Conservation (phyloP, 2,329 filamentous ascomycete genomes). For the Colletotrichum sp. region DNA sequence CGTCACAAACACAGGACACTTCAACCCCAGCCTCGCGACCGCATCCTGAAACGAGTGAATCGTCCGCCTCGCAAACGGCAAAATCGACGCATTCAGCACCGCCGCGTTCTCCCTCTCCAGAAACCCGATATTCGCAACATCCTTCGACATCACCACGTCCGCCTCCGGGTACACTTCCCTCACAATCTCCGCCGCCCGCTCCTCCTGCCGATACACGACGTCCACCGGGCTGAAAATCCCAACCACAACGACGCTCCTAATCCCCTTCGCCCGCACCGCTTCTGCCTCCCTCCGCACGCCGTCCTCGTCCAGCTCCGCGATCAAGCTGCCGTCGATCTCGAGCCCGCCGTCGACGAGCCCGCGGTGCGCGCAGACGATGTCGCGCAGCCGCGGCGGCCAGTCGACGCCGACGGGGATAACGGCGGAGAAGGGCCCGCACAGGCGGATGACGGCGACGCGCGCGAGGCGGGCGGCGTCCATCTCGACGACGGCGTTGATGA, state of each 20-base stretch:
- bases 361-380: conserved; percentile 49
- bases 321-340: conserved; percentile 54
- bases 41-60: conserved; percentile 60
- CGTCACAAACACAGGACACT: conserved; percentile 63
- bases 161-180: conserved; percentile 38
- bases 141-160: conserved; percentile 54
- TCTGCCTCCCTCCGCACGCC: conserved; percentile 44
- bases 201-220: conserved; percentile 22
- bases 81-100: conserved; percentile 66
- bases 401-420: conserved; percentile 55
- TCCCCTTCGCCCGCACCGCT: conserved; percentile 41
- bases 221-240: background rate
- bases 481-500: conserved; percentile 63
- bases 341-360: conserved; percentile 53
- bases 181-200: conserved; percentile 56
- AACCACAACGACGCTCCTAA: background rate
- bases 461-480: conserved; percentile 51
- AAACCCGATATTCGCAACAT: conserved; percentile 59
- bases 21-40: conserved; percentile 51
- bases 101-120: conserved; percentile 69
- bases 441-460: conserved; percentile 56
- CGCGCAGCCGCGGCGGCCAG: conserved; percentile 54
- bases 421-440: conserved; percentile 58
- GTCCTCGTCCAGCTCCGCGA: conserved; percentile 49
- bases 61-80: conserved; percentile 60